A percentile compares a stretch with the other conserved stretches of the same genome.
Evolutionary conservation across 352 stramenopile species (phyloP).

Genomic region (Plasmopara viticola): DNA sequence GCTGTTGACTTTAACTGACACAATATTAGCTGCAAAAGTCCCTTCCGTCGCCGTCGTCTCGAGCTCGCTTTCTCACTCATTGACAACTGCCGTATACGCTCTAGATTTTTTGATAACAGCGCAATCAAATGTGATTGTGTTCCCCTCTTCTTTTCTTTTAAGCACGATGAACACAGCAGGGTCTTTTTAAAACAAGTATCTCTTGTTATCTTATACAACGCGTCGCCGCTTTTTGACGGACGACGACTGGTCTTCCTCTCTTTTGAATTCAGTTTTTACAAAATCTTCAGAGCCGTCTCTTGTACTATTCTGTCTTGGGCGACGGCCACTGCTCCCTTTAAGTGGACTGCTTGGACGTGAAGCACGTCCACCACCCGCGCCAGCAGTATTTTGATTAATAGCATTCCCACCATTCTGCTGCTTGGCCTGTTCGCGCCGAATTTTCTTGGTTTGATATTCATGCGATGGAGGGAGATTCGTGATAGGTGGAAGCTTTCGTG

Average conservation of each 20-base stretch:
- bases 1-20: not conserved
- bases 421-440: constrained; percentile 79
- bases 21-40: constrained; percentile 55
- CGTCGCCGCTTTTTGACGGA: constrained; percentile 51
- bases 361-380: constrained; percentile 14
- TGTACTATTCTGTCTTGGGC: constrained; percentile 8
- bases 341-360: constrained; percentile 20
- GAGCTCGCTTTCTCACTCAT: constrained; percentile 61
- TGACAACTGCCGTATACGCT: constrained; percentile 17
- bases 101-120: constrained; percentile 2
- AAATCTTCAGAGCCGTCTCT: constrained; percentile 17
- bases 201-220: constrained; percentile 27
- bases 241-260: constrained; percentile 22
- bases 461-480: constrained; percentile 73
- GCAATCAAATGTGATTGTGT: constrained; percentile 15
- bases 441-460: constrained; percentile 88
- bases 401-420: constrained; percentile 40
- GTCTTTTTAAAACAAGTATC: constrained; percentile 1
- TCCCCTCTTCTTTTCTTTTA: constrained; percentile 11
- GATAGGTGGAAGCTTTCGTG: constrained; percentile 58
- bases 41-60: constrained; percentile 31
- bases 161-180: constrained; percentile 5
- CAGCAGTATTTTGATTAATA: constrained; percentile 31
- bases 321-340: constrained; percentile 15
- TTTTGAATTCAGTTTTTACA: constrained; percentile 30